phyloP scores from a whole-genome alignment of 1,284 basidiomycete genomes.

The Clitocybe nebularis region DNA sequence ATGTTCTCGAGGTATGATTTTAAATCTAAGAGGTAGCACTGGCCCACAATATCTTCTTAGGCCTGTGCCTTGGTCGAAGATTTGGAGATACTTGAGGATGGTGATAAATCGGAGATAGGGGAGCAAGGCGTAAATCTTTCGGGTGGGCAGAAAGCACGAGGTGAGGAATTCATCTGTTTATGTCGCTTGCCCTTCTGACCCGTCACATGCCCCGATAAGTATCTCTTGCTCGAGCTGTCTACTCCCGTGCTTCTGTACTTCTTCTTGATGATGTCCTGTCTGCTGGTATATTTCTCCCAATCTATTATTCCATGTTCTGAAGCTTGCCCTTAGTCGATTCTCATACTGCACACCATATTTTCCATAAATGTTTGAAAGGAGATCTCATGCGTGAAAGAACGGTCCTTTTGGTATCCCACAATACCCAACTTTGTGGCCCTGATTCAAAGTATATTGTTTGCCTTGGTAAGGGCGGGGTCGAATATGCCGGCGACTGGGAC shows the following conservation, averaged over 20 bases:
- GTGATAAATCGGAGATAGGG: conserved; percentile 80
- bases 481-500: conserved; percentile 58
- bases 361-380: conserved; percentile 70
- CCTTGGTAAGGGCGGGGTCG: conserved; percentile 72
- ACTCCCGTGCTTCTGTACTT: conserved; percentile 74
- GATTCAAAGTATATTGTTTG: conserved; percentile 65
- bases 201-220: conserved; percentile 35
- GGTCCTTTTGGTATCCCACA: conserved; percentile 77
- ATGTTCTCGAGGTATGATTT: conserved; percentile 49
- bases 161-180: conserved; percentile 26
- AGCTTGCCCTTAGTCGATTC: conserved; percentile 51
- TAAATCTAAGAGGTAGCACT: neutral
- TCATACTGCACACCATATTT: conserved; percentile 76
- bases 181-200: neutral
- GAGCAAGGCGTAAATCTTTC: conserved; percentile 75
- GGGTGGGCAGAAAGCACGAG: conserved; percentile 88
- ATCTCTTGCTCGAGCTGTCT: conserved; percentile 80
- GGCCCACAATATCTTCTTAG: conserved; percentile 7
- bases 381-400: conserved; percentile 69
- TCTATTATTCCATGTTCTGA: neutral
- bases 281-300: conserved; percentile 14
- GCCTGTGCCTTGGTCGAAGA: conserved; percentile 50
- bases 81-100: conserved; percentile 82
- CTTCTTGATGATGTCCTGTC: conserved; percentile 80
- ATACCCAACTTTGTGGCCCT: conserved; percentile 61